Evolutionary conservation across 1,284 basidiomycete species (phyloP).

Genomic region (Pseudozyma sp.): DNA sequence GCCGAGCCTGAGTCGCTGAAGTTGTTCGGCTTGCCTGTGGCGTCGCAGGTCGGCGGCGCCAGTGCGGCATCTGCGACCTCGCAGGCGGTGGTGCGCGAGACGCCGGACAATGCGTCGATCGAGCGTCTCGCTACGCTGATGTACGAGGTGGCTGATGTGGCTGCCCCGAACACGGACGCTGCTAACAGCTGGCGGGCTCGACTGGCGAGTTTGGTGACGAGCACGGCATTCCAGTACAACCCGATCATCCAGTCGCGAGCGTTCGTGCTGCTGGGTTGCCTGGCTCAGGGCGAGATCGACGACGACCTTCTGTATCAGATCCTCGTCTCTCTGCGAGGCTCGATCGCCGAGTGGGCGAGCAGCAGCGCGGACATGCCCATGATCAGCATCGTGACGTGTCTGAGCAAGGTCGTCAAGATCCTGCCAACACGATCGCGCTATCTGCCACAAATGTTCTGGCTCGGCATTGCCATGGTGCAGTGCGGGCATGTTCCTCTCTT

Average conservation of each 20-base stretch:
- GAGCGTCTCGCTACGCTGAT: slow-evolving; percentile 56
- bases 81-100: slow-evolving; percentile 47
- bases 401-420: slow-evolving; percentile 64
- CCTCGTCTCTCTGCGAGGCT: slow-evolving; percentile 75
- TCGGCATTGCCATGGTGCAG: slow-evolving; percentile 62
- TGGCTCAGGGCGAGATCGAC: slow-evolving; percentile 78
- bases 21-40: slow-evolving; percentile 58
- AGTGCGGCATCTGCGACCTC: slow-evolving; percentile 46
- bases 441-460: slow-evolving; percentile 66
- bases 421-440: slow-evolving; percentile 59
- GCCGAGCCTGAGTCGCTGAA: slow-evolving; percentile 50
- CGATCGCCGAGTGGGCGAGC: slow-evolving; percentile 63
- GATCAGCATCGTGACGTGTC: slow-evolving; percentile 65
- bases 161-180: slow-evolving; percentile 73
- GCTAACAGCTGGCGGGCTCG: slow-evolving; percentile 91
- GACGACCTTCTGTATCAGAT: slow-evolving; percentile 90
- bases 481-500: slow-evolving; percentile 62
- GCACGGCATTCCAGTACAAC: slow-evolving; percentile 91
- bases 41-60: slow-evolving; percentile 15
- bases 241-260: slow-evolving; percentile 89
- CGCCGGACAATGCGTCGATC: slow-evolving; percentile 58
- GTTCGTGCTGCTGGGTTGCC: slow-evolving; percentile 83
- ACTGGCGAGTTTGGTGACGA: slow-evolving; percentile 91
- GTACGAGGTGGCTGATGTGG: slow-evolving; percentile 60
- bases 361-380: slow-evolving; percentile 60